Conservation (phyloP, 495 filamentous ascomycete genomes). For the Tuber borchii region DNA sequence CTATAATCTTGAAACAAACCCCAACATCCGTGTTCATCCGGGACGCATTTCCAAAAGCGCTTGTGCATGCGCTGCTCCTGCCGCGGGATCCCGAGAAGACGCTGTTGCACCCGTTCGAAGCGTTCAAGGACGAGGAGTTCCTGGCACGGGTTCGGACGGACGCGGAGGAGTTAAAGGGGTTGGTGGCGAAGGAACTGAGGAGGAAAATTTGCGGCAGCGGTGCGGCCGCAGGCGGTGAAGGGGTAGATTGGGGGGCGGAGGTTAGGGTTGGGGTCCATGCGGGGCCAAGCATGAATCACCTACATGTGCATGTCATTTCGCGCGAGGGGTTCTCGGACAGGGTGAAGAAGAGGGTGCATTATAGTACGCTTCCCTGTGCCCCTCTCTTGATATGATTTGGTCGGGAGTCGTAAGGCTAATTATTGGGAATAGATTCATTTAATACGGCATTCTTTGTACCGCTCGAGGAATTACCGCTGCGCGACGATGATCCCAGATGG, state of each 20-base stretch:
- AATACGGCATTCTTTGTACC: conserved; percentile 77
- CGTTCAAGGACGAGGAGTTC: conserved; percentile 65
- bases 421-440: conserved; percentile 57
- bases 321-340: conserved; percentile 62
- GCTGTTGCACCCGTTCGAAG: conserved; percentile 67
- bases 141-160: conserved; percentile 58
- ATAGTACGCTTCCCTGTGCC: conserved; percentile 46
- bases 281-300: conserved; percentile 81
- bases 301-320: conserved; percentile 84
- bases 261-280: conserved; percentile 76
- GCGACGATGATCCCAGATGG: conserved; percentile 52
- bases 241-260: conserved; percentile 75
- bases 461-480: conserved; percentile 74
- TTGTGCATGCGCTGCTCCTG: conserved; percentile 77
- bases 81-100: conserved; percentile 61
- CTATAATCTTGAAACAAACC: background rate
- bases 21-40: conserved; percentile 65
- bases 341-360: conserved; percentile 78
- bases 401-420: conserved; percentile 8
- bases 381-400: background rate
- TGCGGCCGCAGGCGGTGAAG: conserved; percentile 41
- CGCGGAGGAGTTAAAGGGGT: conserved; percentile 52
- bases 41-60: conserved; percentile 79
- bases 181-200: conserved; percentile 71
- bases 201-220: conserved; percentile 53